A percentile compares a stretch with the other conserved stretches of the same genome.
Evolutionary conservation across 169 alveolate genomes (phyloP).

Genomic region (Plasmodium adleri): DNA sequence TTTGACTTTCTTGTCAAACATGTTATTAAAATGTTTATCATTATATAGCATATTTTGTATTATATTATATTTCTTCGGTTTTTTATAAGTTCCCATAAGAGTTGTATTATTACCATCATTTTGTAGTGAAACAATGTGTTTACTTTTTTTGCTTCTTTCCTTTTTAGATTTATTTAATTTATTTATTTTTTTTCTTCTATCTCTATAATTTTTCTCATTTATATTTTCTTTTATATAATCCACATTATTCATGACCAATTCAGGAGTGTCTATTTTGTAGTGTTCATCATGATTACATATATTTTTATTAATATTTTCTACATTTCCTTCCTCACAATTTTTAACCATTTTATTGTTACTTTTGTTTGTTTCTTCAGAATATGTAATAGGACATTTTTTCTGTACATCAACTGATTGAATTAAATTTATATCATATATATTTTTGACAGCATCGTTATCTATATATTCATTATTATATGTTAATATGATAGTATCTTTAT

Average conservation of each 20-base stretch:
- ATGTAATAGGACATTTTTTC: too few relatives aligned
- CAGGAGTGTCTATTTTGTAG: neutral
- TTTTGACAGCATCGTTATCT: too few relatives aligned
- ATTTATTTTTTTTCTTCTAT: neutral
- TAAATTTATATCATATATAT: too few relatives aligned
- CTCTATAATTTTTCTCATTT: neutral
- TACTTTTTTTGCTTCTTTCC: neutral
- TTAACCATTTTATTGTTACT: neutral
- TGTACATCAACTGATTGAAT: too few relatives aligned
- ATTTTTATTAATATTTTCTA: neutral
- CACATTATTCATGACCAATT: neutral
- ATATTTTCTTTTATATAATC: neutral
- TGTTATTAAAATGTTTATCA: neutral
- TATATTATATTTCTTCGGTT: neutral
- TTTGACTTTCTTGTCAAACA: slow-evolving; percentile 15
- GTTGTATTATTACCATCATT: neutral
- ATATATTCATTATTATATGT: too few relatives aligned
- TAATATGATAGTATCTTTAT: neutral
- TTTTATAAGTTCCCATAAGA: too few relatives aligned
- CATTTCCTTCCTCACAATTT: neutral
- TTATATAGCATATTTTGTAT: neutral
- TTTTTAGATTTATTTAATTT: neutral
- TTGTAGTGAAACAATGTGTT: too few relatives aligned
- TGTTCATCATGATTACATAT: neutral
- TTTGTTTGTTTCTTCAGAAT: neutral